phyloP scores from a whole-genome alignment of 169 alveolate species.

The Babesia gibsoni region DNA sequence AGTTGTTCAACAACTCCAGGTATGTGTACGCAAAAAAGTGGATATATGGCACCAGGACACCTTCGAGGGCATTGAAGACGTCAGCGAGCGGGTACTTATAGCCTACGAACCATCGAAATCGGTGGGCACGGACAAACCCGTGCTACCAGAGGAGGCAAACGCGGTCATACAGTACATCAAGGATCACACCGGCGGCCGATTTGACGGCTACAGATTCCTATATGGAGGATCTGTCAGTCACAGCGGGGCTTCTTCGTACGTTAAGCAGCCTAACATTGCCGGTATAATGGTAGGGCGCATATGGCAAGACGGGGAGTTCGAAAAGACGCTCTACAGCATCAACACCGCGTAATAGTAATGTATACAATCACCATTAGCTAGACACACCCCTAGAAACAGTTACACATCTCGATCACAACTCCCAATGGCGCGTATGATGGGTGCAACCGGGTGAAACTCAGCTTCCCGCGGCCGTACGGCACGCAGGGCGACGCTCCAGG shows the following conservation, averaged over 20 bases:
- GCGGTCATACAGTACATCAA: constrained; percentile 9
- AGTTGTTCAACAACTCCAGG: constrained; percentile 34
- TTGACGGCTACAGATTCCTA: not conserved
- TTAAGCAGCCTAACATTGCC: constrained; percentile 10
- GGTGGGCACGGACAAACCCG: constrained; percentile 51
- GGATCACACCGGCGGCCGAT: not conserved
- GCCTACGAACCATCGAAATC: constrained; percentile 53
- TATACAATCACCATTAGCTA: too few relatives aligned
- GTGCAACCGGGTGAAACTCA: too few relatives aligned
- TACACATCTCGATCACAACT: too few relatives aligned
- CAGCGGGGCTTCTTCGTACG: constrained; percentile 14
- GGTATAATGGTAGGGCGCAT: constrained; percentile 55
- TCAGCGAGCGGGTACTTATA: constrained; percentile 28
- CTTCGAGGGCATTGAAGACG: not conserved
- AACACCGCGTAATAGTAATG: too few relatives aligned
- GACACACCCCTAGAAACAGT: too few relatives aligned
- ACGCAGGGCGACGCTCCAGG: too few relatives aligned
- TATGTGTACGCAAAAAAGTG: not conserved
- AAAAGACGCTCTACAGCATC: not conserved
- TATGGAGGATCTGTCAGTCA: constrained; percentile 54
- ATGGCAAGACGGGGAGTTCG: constrained; percentile 29
- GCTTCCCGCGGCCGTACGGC: too few relatives aligned
- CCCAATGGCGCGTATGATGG: too few relatives aligned
- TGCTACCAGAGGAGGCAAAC: constrained; percentile 27
- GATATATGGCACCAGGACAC: constrained; percentile 4